Conservation (phyloP, 345 rosid species). For the Corchorus olitorius region DNA sequence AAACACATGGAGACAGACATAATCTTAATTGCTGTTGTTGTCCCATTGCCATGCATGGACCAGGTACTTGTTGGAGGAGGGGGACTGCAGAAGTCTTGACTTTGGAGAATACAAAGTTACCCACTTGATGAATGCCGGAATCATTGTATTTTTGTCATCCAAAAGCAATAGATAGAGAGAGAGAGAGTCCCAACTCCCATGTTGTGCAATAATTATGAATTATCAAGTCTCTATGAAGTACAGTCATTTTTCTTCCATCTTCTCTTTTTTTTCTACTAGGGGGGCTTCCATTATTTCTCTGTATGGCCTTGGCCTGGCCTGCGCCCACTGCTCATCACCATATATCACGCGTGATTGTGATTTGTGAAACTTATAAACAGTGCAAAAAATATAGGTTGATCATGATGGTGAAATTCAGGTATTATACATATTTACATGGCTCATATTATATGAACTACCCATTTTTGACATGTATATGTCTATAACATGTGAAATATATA, state of each 20-base stretch:
- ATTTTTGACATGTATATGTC: background rate
- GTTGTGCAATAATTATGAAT: conserved; percentile 24
- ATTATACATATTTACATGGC: background rate
- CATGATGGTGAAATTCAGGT: background rate
- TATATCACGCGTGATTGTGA: background rate
- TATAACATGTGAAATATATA: too few relatives aligned
- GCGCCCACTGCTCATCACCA: background rate
- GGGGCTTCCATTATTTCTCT: background rate
- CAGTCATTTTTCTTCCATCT: background rate
- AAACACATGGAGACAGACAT: background rate
- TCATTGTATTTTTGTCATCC: conserved; percentile 1
- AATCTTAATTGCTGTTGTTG: background rate
- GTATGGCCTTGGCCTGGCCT: background rate
- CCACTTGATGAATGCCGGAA: conserved; percentile 15
- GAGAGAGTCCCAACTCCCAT: conserved; percentile 22
- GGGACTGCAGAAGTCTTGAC: background rate
- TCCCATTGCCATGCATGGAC: background rate
- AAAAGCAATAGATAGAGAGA: conserved; percentile 11
- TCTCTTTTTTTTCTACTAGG: background rate
- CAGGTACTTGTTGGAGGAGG: background rate
- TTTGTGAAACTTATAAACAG: background rate
- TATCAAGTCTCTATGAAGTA: background rate
- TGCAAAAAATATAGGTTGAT: background rate
- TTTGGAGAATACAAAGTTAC: background rate
- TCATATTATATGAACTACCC: background rate